Evolutionary conservation across 306 rosid genomes (phyloP).

Genomic region (Acacia crassicarpa): DNA sequence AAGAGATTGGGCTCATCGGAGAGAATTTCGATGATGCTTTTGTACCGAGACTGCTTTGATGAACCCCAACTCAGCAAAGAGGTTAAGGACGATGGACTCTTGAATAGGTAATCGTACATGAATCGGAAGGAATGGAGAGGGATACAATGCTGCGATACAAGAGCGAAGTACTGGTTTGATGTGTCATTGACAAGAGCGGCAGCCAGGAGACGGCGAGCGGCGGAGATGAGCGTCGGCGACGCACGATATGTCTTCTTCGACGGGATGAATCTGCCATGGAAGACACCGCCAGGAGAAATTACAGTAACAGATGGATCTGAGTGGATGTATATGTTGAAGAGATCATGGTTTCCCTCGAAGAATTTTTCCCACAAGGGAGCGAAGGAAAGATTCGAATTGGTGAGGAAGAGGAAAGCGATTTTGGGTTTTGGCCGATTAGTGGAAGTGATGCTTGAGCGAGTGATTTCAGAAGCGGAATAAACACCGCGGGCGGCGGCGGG

Average conservation of each 20-base stretch:
- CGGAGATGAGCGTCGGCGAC: constrained; percentile 57
- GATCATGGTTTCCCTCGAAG: constrained; percentile 40
- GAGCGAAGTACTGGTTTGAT: constrained; percentile 47
- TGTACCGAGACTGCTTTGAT: not conserved
- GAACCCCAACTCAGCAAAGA: not conserved
- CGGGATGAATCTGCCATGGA: constrained; percentile 47
- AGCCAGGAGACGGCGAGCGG: constrained; percentile 60
- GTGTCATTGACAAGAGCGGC: constrained; percentile 58
- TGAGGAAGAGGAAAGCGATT: constrained; percentile 74
- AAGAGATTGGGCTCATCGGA: constrained; percentile 51
- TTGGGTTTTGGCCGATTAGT: constrained; percentile 49
- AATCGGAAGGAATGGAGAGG: constrained; percentile 57
- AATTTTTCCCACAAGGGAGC: constrained; percentile 61
- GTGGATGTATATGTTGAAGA: constrained; percentile 70
- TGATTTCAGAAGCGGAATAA: constrained; percentile 23
- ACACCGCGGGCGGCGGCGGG: not conserved
- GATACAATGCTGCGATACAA: constrained; percentile 60
- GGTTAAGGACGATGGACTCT: not conserved
- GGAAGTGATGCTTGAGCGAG: not conserved
- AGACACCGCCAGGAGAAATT: constrained; percentile 48
- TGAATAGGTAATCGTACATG: constrained; percentile 42
- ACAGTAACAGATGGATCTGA: constrained; percentile 53
- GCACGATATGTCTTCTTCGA: constrained; percentile 51
- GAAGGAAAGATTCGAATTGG: constrained; percentile 60
- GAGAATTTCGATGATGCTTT: constrained; percentile 61